Base-by-base conservation (phyloP, 176 grass and related monocot genomes). In the Tuctoria greenei region DNA sequence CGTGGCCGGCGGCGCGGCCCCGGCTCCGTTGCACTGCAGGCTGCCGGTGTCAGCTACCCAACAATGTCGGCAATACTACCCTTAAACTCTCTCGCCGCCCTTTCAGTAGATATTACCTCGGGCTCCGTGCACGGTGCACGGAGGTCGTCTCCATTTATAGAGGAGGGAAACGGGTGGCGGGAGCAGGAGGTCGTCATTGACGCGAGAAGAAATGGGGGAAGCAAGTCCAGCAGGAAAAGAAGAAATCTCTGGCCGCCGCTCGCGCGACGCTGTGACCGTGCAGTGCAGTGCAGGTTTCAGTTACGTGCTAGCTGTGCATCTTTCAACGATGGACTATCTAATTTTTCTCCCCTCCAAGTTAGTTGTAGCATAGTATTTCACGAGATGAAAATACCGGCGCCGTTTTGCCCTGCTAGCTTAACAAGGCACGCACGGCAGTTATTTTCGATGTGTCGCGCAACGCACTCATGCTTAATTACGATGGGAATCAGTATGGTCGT, bases 1-100 rank as follows among this genome's bases (percentile, higher is more conserved):
- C 1, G 94, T 93, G 11, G 86, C 75, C 2, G 94, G 94, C 10
- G 90, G 94, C 2, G 78, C 74, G 0, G 94, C 91, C 7, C 91
- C 86, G 0, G 36, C 31, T 2, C 94, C 94, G 69, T 76, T 78
- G 86, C 94, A 97, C 76, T 86, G 81, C 59, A 97, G 36, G 2
- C 8, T 26, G 0, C 90, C 81, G 0, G 0, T 13, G 76, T 38
- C 47, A 66, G 61, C 46, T 9, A 57, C 50, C 7, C 10, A 13
- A 0, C 61, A 6, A 73, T 17, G 72, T 73, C 74, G 61, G 85
- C 74, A 67, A 31, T 31, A 47, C 23, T 56, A 15, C 50, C 50
- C 9, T 6, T 2, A 6, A 18, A 5, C 18, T 4, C 39, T 59
- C 31, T 49, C 1, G 31, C 85, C 73, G 79, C 51, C 85, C 59